These are phyloP conservation scores for Friedmanniomyces simplex DNA, from an alignment of 495 filamentous ascomycete genomes.

Conservation along the genomic window DNA sequence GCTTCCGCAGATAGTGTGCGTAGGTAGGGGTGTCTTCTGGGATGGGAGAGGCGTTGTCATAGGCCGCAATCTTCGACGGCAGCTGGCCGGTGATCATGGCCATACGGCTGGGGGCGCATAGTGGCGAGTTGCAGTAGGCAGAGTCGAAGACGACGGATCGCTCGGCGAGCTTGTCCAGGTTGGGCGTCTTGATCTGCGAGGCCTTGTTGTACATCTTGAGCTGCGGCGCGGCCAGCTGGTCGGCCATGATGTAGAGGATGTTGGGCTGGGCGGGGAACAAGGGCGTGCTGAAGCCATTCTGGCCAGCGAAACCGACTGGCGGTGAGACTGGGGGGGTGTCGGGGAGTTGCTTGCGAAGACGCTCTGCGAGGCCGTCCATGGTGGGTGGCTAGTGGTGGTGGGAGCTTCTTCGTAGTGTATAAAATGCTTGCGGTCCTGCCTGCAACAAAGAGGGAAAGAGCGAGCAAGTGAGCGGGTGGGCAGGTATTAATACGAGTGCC, in stretches of 20 bases:
- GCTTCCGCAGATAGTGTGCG: conserved; percentile 74
- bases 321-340: conserved; percentile 20
- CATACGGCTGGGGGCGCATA: conserved; percentile 81
- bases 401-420: not conserved
- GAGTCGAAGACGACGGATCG: conserved; percentile 75
- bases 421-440: not conserved
- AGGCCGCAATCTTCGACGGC: conserved; percentile 75
- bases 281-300: conserved; percentile 20
- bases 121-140: conserved; percentile 80
- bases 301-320: conserved; percentile 17
- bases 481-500: no score
- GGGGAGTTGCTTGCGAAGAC: conserved; percentile 14
- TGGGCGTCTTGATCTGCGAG: conserved; percentile 75
- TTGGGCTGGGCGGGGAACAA: conserved; percentile 44
- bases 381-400: not conserved
- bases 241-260: conserved; percentile 83
- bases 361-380: conserved; percentile 14
- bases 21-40: conserved; percentile 71
- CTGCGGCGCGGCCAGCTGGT: conserved; percentile 78
- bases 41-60: conserved; percentile 74
- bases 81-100: conserved; percentile 81
- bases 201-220: conserved; percentile 72
- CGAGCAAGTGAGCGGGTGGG: no score
- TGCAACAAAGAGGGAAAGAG: not conserved
- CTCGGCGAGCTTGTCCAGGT: conserved; percentile 68